Base-by-base conservation (phyloP, 371 early-diverging fungal genomes). In the Agmasoma carcini region DNA sequence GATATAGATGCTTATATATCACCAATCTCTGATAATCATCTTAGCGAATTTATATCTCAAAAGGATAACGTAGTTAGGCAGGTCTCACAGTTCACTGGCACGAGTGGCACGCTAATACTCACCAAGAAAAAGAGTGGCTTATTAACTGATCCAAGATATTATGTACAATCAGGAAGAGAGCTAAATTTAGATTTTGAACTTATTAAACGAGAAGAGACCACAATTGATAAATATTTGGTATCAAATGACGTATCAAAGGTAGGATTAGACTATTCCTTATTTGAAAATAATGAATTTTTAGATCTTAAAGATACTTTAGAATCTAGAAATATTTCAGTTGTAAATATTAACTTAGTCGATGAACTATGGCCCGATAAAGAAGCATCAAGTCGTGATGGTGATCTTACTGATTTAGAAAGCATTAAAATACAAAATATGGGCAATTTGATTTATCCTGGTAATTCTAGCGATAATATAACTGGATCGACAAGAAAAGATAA, bases 91-190 rank as follows among this genome's bases (percentile, higher is more conserved):
- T 95, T 95, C 68, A 86, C 84, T 53, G 96, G 94, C 11, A 87
- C 90, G 7, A 88, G 90, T 22, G 92, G 85, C 72, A 77, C 79
- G 49, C 85, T 85, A 2, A 78, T 88, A 34, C 80, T 86, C 20
- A 80, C 83, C 2, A 39, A 63, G 23, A 76, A 79, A 15, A 59
- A 76, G 26, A 86, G 84, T 14, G 82, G 82, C 11, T 77, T 90
- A 43, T 91, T 88, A 73, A 92, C 93, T 5, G 97, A 94, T 71
- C 89, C 90, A 2, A 79, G 95, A 46, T 96, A 94, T 80, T 92
- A 86, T 76, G 68, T 93, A 60, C 94, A 93, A 77, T 94, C 93
- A 7, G 78, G 83, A 1, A 78, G 86, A 70, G 83, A 94, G 75
- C 75, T 96, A 52, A 87, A 36, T 4, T 39, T 15, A 12, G 40